Evolutionary conservation across 305 asterid species (phyloP), one percentile per base, ranked within the genome.

Genomic region (Andrographis paniculata): DNA sequence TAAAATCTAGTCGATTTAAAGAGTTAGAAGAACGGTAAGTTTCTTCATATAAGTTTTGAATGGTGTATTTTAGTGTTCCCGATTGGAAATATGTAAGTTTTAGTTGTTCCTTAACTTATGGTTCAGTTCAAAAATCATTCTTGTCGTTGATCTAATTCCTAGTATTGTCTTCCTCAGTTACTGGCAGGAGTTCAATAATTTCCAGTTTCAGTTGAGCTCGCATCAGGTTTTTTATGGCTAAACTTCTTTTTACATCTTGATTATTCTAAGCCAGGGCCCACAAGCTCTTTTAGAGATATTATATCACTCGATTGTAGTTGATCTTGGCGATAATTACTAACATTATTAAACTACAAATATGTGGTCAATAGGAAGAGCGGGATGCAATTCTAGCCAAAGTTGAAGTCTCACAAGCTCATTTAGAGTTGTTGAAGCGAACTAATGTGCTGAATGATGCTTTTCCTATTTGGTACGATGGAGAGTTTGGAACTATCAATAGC

Each of bases 391-490:
- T 75, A 71, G 89, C 97, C 6, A 92, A 87, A 75, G 74, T 80
- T 55, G 97, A 87, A 76, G 97, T 92, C 74, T 92, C 99, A 24
- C 99, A 81, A 72, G 93, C 99, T 72, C 99, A 87, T 67, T 49
- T 92, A 46, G 96, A 87, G 72, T 69, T 81, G 72, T 66, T 87
- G 69, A 84, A 92, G 67, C 78, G 74, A 18, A 81, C 94, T 14
- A 84, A 92, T 63, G 99, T 92, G 48, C 82, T 92, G 40, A 92
- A 79, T 62, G 94, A 92, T 56, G 99, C 99, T 58, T 92, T 92
- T 54, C 97, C 99, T 37, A 92, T 92, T 61, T 69, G 91, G 68
- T 62, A 87, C 58, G 99, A 92, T 48, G 99, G 96, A 48, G 99
- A 92, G 14, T 92, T 92, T 58, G 97, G 99, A 61, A 92, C 99